Evolutionary conservation across 2,329 filamentous ascomycete genomes (phyloP), one percentile per base, ranked within the genome.

Genomic region (Phialophora tarda): DNA sequence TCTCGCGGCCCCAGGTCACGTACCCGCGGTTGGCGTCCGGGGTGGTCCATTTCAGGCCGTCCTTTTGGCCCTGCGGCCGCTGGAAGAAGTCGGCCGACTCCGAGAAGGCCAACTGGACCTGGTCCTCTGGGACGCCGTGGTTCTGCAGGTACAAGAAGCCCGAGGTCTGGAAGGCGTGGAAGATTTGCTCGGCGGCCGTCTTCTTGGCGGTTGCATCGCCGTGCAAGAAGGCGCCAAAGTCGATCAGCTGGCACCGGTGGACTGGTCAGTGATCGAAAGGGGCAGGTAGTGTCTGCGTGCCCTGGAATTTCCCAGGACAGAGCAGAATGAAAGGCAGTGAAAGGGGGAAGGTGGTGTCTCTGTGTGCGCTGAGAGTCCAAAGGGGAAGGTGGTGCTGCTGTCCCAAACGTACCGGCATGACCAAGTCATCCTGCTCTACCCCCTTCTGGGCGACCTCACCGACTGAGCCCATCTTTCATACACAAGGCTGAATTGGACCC

Each of bases 121-220:
- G 83, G 8, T 84, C 79, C 3, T 85, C 74, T 0, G 88, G 79
- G 67, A 97, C 89, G 48, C 90, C 86, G 71, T 94, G 89, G 77
- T 94, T 91, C 73, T 89, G 89, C 47, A 96, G 86, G 79, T 97
- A 97, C 75, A 97, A 86, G 82, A 97, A 97, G 64, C 93, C 93
- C 2, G 93, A 91, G 1, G 86, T 89, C 73, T 93, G 90, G 81
- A 97, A 96, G 50, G 91, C 93, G 61, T 87, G 76, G 12, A 94
- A 87, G 71, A 97, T 88, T 48, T 89, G 86, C 61, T 87, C 79
- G 24, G 92, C 93, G 1, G 91, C 88, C 51, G 84, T 79, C 59
- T 84, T 80, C 72, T 89, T 90, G 71, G 90, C 82, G 10, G 82
- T 73, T 0, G 85, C 80, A 23, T 84, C 83, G 38, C 90, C 90